phyloP scores from a whole-genome alignment of 208 protist species.

The Wallacemonas sp. region DNA sequence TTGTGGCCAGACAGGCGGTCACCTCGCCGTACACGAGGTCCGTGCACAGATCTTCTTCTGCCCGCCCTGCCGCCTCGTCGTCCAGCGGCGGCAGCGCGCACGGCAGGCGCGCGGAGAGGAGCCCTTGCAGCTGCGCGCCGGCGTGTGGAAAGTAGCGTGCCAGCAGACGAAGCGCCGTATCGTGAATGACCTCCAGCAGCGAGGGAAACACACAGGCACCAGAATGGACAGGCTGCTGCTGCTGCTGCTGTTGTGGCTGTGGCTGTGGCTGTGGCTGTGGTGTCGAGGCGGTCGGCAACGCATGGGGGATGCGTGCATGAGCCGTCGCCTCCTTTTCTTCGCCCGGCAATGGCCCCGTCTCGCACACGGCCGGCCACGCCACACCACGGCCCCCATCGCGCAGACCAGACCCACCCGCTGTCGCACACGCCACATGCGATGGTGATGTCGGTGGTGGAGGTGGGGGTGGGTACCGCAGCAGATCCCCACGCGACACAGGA shows the following conservation, averaged over 20 bases:
- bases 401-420: background rate
- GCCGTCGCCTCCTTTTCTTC: no score
- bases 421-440: no score
- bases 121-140: constrained; percentile 15
- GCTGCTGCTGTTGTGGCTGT: no score
- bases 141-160: constrained; percentile 22
- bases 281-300: no score
- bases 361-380: no score
- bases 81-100: constrained; percentile 23
- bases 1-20: background rate
- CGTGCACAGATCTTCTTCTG: no score
- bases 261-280: no score
- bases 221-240: background rate
- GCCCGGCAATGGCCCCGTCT: no score
- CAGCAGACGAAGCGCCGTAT: constrained; percentile 29
- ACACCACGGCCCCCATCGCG: background rate
- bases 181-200: constrained; percentile 32
- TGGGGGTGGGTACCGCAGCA: constrained; percentile 6
- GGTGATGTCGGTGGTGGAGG: background rate
- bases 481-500: background rate
- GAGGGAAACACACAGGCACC: constrained; percentile 20
- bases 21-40: background rate
- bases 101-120: constrained; percentile 21
- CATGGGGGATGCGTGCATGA: no score
- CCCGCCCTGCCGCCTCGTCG: no score